Evolutionary conservation across 2,329 filamentous ascomycete genomes (phyloP), one percentile per base, ranked within the genome.

Genomic region (Davidsoniella virescens): DNA sequence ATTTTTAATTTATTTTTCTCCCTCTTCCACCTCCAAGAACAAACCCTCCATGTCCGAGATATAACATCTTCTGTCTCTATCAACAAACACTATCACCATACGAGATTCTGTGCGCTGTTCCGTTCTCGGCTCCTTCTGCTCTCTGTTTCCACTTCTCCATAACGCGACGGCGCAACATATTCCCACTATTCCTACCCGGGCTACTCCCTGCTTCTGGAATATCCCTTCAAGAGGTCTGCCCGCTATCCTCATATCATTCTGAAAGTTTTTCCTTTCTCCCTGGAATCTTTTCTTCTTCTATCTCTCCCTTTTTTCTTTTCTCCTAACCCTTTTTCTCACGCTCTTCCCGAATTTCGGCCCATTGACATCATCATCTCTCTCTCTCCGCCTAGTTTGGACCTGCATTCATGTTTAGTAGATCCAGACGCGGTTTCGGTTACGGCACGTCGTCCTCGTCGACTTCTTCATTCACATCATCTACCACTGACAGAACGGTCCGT

Each of bases 361-460:
- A 29, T 29, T 29, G 26, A 29, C 26, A 29, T 29, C 26, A 29
- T 29, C n/a, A n/a, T n/a, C n/a, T n/a, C n/a, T n/a, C 10, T 33
- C 26, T 10, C 7, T 12, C 26, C 5, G 26, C 26, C 7, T 33
- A 33, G 33, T 44, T 42, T n/a, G 7, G 16, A 12, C 17, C 48
- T 23, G 17, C 39, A 40, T 39, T 23, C 41, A 47, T 52, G 44
- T 52, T 47, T 38, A 47, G 44, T 29, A 44, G 44, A 38, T 47
- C 44, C 25, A 52, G 42, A 47, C 50, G 44, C 38, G 33, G 44
- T 26, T 43, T 44, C 16, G 44, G 38, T 36, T 41, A 49, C 47
- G 47, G 47, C 38, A 29, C 47, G n/a, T 52, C 44, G 20, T 52
- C 44, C 20, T 42, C 50, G 12, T 47, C 44, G 25, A 43, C 44